Evolutionary conservation across 495 filamentous ascomycete genomes (phyloP).

Genomic region (Neurospora sp.): DNA sequence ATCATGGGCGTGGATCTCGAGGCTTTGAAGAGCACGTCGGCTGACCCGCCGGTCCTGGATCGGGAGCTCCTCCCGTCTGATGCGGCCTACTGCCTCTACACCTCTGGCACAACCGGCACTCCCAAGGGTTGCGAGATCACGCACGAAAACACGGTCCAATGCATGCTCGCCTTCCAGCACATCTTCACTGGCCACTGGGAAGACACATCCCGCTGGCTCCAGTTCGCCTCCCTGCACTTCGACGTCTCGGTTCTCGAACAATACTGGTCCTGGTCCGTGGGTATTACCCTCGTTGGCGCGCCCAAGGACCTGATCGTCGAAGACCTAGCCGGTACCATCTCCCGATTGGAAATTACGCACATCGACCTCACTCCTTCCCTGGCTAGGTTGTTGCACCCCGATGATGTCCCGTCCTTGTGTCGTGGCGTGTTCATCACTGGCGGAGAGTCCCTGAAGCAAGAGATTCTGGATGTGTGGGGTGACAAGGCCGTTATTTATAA

Average conservation of each 20-base stretch:
- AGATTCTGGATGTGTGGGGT: constrained; percentile 64
- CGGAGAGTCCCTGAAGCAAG: constrained; percentile 57
- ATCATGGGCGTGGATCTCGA: constrained; percentile 30
- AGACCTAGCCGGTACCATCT: constrained; percentile 61
- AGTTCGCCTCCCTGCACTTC: constrained; percentile 85
- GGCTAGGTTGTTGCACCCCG: constrained; percentile 47
- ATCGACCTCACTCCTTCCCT: constrained; percentile 71
- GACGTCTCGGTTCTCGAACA: constrained; percentile 83
- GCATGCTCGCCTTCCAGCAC: constrained; percentile 62
- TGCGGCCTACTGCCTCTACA: constrained; percentile 66
- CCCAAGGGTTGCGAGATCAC: constrained; percentile 72
- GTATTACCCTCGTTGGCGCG: constrained; percentile 67
- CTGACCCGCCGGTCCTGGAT: constrained; percentile 11
- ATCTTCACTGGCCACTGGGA: constrained; percentile 63
- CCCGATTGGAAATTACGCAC: constrained; percentile 66
- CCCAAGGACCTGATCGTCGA: constrained; percentile 70
- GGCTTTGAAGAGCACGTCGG: constrained; percentile 15
- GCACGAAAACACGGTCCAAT: constrained; percentile 65
- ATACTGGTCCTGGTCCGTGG: constrained; percentile 82
- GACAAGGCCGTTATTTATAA: constrained; percentile 57
- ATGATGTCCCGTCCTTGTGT: constrained; percentile 58
- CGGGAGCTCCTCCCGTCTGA: constrained; percentile 31
- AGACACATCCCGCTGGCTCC: constrained; percentile 60
- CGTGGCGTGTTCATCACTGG: constrained; percentile 68
- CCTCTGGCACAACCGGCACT: constrained; percentile 70